phyloP scores from a whole-genome alignment of 306 rosid species.

The Crataegus laevigata region DNA sequence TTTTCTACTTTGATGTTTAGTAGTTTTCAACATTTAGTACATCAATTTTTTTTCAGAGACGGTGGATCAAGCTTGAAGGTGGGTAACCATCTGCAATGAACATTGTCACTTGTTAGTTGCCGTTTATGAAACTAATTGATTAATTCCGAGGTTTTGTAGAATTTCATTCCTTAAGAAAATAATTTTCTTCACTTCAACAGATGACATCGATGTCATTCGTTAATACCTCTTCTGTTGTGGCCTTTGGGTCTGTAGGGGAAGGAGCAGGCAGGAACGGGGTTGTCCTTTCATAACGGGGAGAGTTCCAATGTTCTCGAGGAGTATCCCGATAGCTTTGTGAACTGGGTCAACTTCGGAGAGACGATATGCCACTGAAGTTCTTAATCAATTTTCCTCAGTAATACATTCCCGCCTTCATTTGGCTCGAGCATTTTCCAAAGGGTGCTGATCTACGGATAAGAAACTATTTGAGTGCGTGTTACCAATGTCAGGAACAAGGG shows the following conservation, averaged over 20 bases:
- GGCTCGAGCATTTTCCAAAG: slow-evolving; percentile 23
- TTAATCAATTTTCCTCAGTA: slow-evolving; percentile 19
- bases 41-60: too few relatives aligned
- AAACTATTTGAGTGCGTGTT: slow-evolving; percentile 25
- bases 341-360: slow-evolving; percentile 82
- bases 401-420: slow-evolving; percentile 22
- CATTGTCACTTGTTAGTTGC: not conserved
- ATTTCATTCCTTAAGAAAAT: not conserved
- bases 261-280: slow-evolving; percentile 37
- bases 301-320: slow-evolving; percentile 51
- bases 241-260: slow-evolving; percentile 37
- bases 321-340: slow-evolving; percentile 71
- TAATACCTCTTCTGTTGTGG: not conserved
- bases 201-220: not conserved
- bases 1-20: too few relatives aligned
- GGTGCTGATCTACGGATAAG: slow-evolving; percentile 27
- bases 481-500: slow-evolving; percentile 16
- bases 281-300: slow-evolving; percentile 23
- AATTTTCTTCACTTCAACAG: not conserved
- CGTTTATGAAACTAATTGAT: not conserved
- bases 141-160: not conserved
- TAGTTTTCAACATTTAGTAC: too few relatives aligned
- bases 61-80: slow-evolving; percentile 72
- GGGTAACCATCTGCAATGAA: slow-evolving; percentile 5
- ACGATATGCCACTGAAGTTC: slow-evolving; percentile 67